Base-by-base conservation (phyloP, 225 moss, liverwort and hornwort genomes). In the Bryoerythrophyllum caledonicum region DNA sequence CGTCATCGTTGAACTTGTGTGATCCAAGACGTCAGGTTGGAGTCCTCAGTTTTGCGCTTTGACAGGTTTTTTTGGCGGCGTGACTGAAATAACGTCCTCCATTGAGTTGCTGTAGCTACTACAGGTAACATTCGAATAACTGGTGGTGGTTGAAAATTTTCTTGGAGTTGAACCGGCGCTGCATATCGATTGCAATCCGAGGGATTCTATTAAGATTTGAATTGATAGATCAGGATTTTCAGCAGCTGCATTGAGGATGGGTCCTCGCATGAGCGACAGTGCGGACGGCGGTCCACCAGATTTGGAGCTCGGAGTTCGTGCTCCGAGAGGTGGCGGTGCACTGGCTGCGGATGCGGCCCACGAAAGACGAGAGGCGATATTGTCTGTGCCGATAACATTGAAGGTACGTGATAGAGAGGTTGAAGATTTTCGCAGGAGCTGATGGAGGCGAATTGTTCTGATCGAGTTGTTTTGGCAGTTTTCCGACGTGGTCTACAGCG, bases 401-500 rank as follows among this genome's bases (percentile, higher is more conserved):
- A 83, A 76, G 83, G 83, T 83, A 48, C 5, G 48, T 49, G 19
- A 5, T 1, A 7, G 48, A 7, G 48, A n/a, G 26, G 17, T 8
- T 11, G 0, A 1, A 11, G 7, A 16, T 37, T 16, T 5, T 3
- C 12, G 52, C 24, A 25, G 54, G 24, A 25, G 24, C 5, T 52
- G 9, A 24, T 28, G 8, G 10, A 8, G 27, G 26, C 11, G 56
- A 58, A 48, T 64, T 4, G 28, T 64, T 38, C 16, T 48, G 64
- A 34, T n/a, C 15, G 10, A 6, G 48, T 49, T 15, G 51, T n/a
- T 20, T 15, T 2, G 38, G 67, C 90, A 95, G 95, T 95, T 95
- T 68, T 88, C 84, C 54, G 70, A 95, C 43, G 88, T 95, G 9
- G 82, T 74, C 1, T 93, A 90, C 83, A 87, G 83, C 49, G 86